Percentiles rank a stretch among this genome's conserved stretches.
phyloP scores from a whole-genome alignment of 2,329 filamentous ascomycete genomes.

The Elsinoe australis region DNA sequence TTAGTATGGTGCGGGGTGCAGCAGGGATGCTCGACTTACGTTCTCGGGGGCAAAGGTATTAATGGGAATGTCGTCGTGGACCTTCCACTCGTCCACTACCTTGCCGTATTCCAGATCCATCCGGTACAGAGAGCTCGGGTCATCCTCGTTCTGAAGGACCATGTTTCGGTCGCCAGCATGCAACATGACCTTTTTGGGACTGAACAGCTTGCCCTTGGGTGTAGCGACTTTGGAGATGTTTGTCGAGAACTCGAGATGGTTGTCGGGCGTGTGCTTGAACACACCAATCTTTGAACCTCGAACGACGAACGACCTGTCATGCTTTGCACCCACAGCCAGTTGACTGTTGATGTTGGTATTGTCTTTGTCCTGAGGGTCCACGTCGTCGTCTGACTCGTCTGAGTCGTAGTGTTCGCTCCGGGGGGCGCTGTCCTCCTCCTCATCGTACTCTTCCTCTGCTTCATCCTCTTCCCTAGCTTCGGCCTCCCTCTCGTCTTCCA shows the following conservation, averaged over 20 bases:
- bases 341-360: slow-evolving; percentile 88
- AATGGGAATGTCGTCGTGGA: slow-evolving; percentile 92
- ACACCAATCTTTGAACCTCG: slow-evolving; percentile 97
- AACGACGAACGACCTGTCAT: slow-evolving; percentile 94
- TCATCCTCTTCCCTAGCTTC: slow-evolving; percentile 47
- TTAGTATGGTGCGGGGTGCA: neutral
- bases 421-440: slow-evolving; percentile 56
- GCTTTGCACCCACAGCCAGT: slow-evolving; percentile 91
- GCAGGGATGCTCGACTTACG: slow-evolving; percentile 34
- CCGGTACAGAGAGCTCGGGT: slow-evolving; percentile 85
- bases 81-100: slow-evolving; percentile 96
- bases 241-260: slow-evolving; percentile 89
- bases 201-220: slow-evolving; percentile 77
- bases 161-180: slow-evolving; percentile 85
- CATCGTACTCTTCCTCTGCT: slow-evolving; percentile 52
- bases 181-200: slow-evolving; percentile 93
- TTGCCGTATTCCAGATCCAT: slow-evolving; percentile 99
- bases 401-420: slow-evolving; percentile 66
- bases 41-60: slow-evolving; percentile 88
- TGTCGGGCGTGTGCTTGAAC: slow-evolving; percentile 91
- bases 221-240: slow-evolving; percentile 96
- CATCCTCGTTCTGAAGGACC: slow-evolving; percentile 72
- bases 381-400: slow-evolving; percentile 74
- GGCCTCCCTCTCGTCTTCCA: slow-evolving; percentile 66
- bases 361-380: slow-evolving; percentile 59